Conservation (phyloP, 257 asterid genomes). For the Buddleja alternifolia region DNA sequence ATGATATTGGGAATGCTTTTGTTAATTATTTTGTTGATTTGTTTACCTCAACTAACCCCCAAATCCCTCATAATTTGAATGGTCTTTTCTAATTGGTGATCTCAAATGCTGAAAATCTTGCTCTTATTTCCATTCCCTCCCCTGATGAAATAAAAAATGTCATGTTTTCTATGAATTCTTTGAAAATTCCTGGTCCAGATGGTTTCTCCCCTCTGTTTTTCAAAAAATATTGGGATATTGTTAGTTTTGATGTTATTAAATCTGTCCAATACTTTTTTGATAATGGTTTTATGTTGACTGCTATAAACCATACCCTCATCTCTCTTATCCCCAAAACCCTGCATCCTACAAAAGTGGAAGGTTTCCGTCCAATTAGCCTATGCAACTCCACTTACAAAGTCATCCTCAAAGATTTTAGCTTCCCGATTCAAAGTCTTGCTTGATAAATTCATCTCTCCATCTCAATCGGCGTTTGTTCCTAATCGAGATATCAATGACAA, state of each 20-base stretch:
- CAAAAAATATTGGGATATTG: background rate
- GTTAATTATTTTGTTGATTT: no score
- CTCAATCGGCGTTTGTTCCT: background rate
- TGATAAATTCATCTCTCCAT: background rate
- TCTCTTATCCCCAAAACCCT: background rate
- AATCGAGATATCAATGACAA: background rate
- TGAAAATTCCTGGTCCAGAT: background rate
- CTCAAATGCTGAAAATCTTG: background rate
- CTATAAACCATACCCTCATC: background rate
- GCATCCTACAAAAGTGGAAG: background rate
- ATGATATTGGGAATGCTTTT: no score
- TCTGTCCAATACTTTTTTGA: background rate
- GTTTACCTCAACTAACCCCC: no score
- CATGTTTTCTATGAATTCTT: background rate
- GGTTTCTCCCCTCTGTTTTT: background rate
- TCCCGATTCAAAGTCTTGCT: background rate
- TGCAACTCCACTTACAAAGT: background rate
- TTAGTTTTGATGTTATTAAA: background rate
- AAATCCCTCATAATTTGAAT: background rate
- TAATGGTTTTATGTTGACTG: background rate
- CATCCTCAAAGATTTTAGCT: background rate
- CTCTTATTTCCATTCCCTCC: rapidly evolving
- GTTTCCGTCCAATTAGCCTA: background rate
- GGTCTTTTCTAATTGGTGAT: background rate
- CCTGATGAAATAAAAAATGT: background rate